phyloP scores from a whole-genome alignment of 306 rosid species.

The Quercus engelmannii region DNA sequence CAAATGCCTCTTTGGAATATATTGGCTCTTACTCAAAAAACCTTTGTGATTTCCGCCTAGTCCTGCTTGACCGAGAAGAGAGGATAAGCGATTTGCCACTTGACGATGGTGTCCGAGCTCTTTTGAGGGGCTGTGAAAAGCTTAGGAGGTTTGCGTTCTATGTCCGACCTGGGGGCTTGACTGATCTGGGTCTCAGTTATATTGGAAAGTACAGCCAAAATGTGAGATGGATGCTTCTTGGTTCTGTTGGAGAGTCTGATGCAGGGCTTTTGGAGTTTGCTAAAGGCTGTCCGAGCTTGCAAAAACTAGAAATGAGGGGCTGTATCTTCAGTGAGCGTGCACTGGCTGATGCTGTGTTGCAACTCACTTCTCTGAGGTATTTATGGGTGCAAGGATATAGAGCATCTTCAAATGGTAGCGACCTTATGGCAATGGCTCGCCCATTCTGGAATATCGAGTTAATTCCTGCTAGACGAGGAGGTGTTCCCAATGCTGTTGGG shows the following conservation, averaged over 20 bases:
- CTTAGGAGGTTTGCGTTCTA: conserved; percentile 87
- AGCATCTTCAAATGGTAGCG: conserved; percentile 53
- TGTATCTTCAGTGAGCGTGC: conserved; percentile 90
- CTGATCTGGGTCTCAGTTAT: conserved; percentile 73
- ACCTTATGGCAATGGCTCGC: conserved; percentile 78
- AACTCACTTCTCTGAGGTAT: conserved; percentile 66
- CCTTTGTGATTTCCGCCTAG: conserved; percentile 88
- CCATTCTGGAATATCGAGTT: conserved; percentile 90
- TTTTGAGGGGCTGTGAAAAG: conserved; percentile 77
- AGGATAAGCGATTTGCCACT: conserved; percentile 81
- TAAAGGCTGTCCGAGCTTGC: conserved; percentile 87
- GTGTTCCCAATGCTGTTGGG: conserved; percentile 6
- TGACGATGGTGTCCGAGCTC: conserved; percentile 84
- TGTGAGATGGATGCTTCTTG: conserved; percentile 98
- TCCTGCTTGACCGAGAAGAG: conserved; percentile 76
- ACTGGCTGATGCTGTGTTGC: conserved; percentile 65
- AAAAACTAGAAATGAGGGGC: conserved; percentile 90
- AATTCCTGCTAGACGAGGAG: conserved; percentile 61
- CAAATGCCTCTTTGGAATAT: conserved; percentile 67
- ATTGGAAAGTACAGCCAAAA: conserved; percentile 79
- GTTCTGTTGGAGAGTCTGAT: conserved; percentile 84
- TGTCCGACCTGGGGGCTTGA: conserved; percentile 79
- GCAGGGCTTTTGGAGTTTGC: conserved; percentile 76
- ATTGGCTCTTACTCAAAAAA: conserved; percentile 73
- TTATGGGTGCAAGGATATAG: conserved; percentile 95